Conservation (phyloP, 306 rosid genomes). For the Dryas octopetala region DNA sequence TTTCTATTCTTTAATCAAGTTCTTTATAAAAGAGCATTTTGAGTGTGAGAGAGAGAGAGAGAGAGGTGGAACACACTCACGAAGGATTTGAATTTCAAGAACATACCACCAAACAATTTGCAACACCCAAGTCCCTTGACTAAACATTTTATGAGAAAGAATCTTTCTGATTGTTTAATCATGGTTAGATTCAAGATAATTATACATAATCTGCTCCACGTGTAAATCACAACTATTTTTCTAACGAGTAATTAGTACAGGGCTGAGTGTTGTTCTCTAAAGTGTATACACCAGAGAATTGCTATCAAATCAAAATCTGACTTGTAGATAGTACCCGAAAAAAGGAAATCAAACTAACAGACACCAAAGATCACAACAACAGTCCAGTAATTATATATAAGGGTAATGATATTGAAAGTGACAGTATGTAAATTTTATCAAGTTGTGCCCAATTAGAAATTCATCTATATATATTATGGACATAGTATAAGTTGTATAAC, state of each 20-base stretch:
- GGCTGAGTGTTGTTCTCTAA: not conserved
- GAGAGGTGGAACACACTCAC: not conserved
- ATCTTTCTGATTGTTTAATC: not conserved
- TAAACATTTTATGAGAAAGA: not conserved
- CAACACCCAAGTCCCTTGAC: too few relatives aligned
- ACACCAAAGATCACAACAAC: too few relatives aligned
- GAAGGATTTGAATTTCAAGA: not conserved
- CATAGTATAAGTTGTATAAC: too few relatives aligned
- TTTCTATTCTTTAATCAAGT: not conserved
- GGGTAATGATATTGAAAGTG: too few relatives aligned
- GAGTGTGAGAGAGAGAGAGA: not conserved
- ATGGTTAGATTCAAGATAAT: too few relatives aligned
- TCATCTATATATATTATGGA: too few relatives aligned
- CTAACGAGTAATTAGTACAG: not conserved
- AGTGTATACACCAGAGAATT: not conserved
- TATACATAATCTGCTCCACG: constrained; percentile 1
- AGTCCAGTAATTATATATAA: too few relatives aligned
- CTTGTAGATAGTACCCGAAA: too few relatives aligned
- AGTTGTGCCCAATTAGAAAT: too few relatives aligned
- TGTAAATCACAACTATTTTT: not conserved
- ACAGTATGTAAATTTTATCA: too few relatives aligned
- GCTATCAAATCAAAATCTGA: not conserved
- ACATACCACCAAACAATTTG: not conserved
- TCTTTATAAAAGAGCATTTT: not conserved
- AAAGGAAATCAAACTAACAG: too few relatives aligned